Conservation (phyloP, 2,329 filamentous ascomycete genomes). For the Emericellopsis cladophorae region DNA sequence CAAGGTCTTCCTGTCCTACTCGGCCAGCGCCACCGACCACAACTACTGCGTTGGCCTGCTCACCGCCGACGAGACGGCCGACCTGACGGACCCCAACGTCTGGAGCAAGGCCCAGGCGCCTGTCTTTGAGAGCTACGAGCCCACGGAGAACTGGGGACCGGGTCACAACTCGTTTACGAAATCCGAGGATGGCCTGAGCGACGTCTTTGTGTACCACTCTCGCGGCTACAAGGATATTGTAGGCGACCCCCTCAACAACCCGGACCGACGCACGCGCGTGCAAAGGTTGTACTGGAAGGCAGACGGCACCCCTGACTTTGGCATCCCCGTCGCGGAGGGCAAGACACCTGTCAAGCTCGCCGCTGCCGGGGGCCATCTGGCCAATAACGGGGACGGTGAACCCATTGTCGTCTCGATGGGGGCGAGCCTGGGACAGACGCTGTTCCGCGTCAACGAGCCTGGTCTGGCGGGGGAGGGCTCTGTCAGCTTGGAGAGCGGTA, state of each 20-base stretch:
- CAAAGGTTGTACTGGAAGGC: constrained; percentile 17
- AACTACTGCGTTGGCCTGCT: constrained; percentile 15
- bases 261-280: constrained; percentile 12
- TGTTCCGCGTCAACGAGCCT: constrained; percentile 10
- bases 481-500: constrained; percentile 11
- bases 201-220: constrained; percentile 14
- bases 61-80: constrained; percentile 7
- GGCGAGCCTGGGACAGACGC: constrained; percentile 7
- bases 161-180: constrained; percentile 15
- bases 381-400: constrained; percentile 1
- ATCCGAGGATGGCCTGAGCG: constrained; percentile 14
- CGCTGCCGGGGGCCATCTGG: constrained; percentile 6
- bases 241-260: constrained; percentile 12
- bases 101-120: constrained; percentile 13
- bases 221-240: constrained; percentile 12
- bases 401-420: background rate
- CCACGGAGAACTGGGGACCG: constrained; percentile 14
- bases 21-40: constrained; percentile 10
- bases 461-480: constrained; percentile 8
- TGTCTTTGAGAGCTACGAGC: constrained; percentile 12
- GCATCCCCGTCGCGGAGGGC: constrained; percentile 12
- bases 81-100: constrained; percentile 10
- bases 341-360: constrained; percentile 9
- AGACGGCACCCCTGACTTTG: constrained; percentile 15
- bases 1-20: constrained; percentile 8